Evolutionary conservation across 192 early-diverging fungal species (phyloP).

Genomic region (Phlyctochytrium bullatum): DNA sequence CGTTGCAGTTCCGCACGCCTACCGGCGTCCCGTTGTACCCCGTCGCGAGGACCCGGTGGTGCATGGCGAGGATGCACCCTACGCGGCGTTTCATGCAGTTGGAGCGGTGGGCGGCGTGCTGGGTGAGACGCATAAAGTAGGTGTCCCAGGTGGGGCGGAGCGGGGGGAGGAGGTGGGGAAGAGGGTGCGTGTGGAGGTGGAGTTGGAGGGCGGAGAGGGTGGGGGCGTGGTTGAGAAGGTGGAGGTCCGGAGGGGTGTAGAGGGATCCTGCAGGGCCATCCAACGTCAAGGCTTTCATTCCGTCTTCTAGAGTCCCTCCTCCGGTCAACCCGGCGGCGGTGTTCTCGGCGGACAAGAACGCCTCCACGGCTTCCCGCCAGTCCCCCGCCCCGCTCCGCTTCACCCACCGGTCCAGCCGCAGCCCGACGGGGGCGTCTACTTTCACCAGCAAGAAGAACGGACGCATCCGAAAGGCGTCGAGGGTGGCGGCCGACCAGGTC

Average conservation of each 20-base stretch:
- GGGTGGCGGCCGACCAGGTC: background rate
- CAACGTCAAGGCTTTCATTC: background rate
- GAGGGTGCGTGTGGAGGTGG: constrained; percentile 56
- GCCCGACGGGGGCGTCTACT: constrained; percentile 74
- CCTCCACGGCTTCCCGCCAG: background rate
- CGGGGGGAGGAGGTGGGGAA: constrained; percentile 51
- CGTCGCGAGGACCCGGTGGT: constrained; percentile 87
- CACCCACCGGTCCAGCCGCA: constrained; percentile 37
- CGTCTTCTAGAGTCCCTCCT: no score
- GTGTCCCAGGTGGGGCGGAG: constrained; percentile 90
- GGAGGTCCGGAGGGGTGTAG: background rate
- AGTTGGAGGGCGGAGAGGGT: constrained; percentile 27
- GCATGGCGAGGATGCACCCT: constrained; percentile 88
- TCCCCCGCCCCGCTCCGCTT: background rate
- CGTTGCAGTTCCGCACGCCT: constrained; percentile 88
- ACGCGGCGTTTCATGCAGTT: constrained; percentile 99
- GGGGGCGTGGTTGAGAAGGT: background rate
- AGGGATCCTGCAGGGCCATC: background rate
- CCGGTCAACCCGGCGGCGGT: background rate
- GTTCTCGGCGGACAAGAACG: background rate
- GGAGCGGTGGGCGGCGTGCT: constrained; percentile 82
- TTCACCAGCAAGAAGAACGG: constrained; percentile 77
- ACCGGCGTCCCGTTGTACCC: constrained; percentile 99
- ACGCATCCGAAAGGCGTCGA: constrained; percentile 64
- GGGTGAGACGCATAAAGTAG: constrained; percentile 94